A percentile compares a stretch with the other conserved stretches of the same genome.
phyloP scores from a whole-genome alignment of 78 protist genomes.

The Dictyostelium citrinum region DNA sequence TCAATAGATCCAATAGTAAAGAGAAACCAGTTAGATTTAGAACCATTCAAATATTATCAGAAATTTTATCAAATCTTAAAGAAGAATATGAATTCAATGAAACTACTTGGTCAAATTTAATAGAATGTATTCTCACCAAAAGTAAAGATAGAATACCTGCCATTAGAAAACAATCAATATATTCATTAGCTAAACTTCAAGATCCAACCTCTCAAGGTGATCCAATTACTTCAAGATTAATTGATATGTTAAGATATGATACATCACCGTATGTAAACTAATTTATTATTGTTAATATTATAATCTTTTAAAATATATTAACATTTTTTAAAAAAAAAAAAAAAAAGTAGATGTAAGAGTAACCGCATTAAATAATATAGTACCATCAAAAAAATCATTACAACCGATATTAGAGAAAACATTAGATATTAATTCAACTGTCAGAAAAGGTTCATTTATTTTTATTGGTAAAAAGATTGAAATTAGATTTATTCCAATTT shows the following conservation, averaged over 20 bases:
- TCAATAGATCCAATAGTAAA: constrained; percentile 7
- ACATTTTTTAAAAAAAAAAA: background rate
- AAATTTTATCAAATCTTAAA: background rate
- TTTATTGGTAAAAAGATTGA: constrained; percentile 14
- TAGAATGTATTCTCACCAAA: background rate
- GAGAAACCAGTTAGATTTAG: constrained; percentile 48
- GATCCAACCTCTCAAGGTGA: constrained; percentile 11
- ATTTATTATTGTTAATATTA: no score
- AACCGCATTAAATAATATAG: constrained; percentile 10
- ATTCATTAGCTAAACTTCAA: constrained; percentile 34
- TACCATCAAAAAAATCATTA: constrained; percentile 38
- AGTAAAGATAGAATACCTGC: constrained; percentile 12
- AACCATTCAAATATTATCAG: constrained; percentile 6
- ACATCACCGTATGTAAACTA: constrained; percentile 31
- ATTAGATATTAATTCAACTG: constrained; percentile 8
- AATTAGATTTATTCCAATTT: background rate
- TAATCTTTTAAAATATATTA: background rate
- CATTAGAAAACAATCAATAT: constrained; percentile 47
- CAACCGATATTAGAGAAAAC: constrained; percentile 14
- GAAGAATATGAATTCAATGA: constrained; percentile 50
- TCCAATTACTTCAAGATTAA: constrained; percentile 6
- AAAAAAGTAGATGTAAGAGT: constrained; percentile 50
- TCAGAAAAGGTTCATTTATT: constrained; percentile 28
- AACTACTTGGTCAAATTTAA: background rate
- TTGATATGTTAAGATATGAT: constrained; percentile 43